These are phyloP conservation scores for Phylloporus sp. DNA, from an alignment of 1,284 basidiomycete genomes.

Conservation along the genomic window DNA sequence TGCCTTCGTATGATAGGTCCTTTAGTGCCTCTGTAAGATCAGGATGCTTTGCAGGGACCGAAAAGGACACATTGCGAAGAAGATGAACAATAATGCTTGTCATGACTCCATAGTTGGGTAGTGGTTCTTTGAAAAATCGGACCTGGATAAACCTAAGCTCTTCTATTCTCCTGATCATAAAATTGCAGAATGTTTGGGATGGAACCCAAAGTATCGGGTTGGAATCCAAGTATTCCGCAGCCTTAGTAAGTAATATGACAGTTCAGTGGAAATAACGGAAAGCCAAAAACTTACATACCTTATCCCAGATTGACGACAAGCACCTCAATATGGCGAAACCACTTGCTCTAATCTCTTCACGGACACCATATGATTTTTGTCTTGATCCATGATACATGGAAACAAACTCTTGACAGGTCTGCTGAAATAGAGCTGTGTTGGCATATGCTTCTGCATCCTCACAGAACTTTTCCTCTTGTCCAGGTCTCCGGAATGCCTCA, in stretches of 20 bases:
- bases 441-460: conserved; percentile 11
- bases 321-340: not conserved
- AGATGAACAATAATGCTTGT: conserved; percentile 16
- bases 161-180: conserved; percentile 9
- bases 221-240: not conserved
- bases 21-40: conserved; percentile 6
- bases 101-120: conserved; percentile 10
- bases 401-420: not conserved
- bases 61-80: conserved; percentile 13
- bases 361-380: not conserved
- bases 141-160: conserved; percentile 11
- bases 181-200: conserved; percentile 4
- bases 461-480: conserved; percentile 17
- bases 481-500: conserved; percentile 7
- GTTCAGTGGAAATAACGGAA: not conserved
- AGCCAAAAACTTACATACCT: not conserved
- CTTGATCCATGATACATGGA: not conserved
- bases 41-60: conserved; percentile 2
- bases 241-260: not conserved
- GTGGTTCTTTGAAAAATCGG: conserved; percentile 12
- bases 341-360: conserved; percentile 2
- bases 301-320: not conserved
- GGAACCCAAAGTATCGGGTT: conserved; percentile 17
- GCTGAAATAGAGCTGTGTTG: not conserved
- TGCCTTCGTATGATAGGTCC: conserved; percentile 9